Evolutionary conservation across 768 basidiomycete species (phyloP), one percentile per base, ranked within the genome.

Genomic region (Crassisporium funariophilum): DNA sequence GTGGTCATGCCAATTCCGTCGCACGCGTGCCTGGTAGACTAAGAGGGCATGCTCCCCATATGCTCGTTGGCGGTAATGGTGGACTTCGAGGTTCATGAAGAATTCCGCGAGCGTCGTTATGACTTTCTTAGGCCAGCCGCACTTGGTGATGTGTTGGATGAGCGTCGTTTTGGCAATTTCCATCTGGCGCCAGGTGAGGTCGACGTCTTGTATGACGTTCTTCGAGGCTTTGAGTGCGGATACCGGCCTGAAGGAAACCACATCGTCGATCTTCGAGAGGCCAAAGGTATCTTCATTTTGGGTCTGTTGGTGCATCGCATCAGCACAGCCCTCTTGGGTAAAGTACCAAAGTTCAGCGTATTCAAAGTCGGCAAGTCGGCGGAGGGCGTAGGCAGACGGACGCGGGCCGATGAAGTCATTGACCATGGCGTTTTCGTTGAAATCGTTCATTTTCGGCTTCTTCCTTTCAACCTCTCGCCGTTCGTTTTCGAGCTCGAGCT

Each of bases 111-210:
- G 27, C 0, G 51, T 17, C 4, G 37, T n/a, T 3, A 44, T 44
- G 15, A 50, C 36, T 12, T 38, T 41, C 13, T 23, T 11, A 9
- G 41, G 44, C 52, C 56, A 50, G n/a, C 38, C 1, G 31, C 16
- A 11, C 2, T 4, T 37, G n/a, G n/a, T 16, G 9, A 37, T 11
- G 16, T 37, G 10, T 2, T 16, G 5, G 2, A 58, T 27, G n/a
- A 46, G 29, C 7, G 11, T 21, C 7, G 45, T 58, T 5, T 53
- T 57, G 1, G 50, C 63, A 0, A 55, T 27, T 0, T 48, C 17
- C 9, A 65, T 50, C 2, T 65, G 54, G 0, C n/a, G 13, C 43
- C 59, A 58, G 2, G 50, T 16, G 5, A 66, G 53, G 0, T 59
- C 35, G 0, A 52, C 40, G 43, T 65, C 57, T 0, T 15, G 22